Evolutionary conservation across 768 basidiomycete species (phyloP).

Genomic region (Boletus patriciae): DNA sequence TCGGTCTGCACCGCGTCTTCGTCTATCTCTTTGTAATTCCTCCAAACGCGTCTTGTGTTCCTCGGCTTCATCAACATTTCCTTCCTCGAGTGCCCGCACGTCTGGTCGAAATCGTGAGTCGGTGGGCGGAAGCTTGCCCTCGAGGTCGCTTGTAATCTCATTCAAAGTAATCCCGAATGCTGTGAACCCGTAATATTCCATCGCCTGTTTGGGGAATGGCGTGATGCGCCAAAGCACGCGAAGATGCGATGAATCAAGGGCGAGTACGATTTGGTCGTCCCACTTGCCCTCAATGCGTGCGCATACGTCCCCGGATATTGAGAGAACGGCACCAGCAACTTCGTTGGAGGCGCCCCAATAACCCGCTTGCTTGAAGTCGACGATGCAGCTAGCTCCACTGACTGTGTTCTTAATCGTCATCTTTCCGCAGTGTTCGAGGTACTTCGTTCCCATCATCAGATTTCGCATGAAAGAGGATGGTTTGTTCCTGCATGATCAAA

Average conservation of each 20-base stretch:
- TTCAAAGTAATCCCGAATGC: slow-evolving; percentile 77
- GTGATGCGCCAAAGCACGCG: slow-evolving; percentile 75
- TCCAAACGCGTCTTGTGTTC: slow-evolving; percentile 70
- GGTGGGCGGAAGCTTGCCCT: slow-evolving; percentile 66
- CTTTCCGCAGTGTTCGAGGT: slow-evolving; percentile 81
- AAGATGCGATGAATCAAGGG: slow-evolving; percentile 64
- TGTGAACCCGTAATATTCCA: slow-evolving; percentile 82
- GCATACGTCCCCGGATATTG: slow-evolving; percentile 50
- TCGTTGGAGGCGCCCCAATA: slow-evolving; percentile 81
- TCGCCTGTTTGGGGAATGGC: slow-evolving; percentile 69
- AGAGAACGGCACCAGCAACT: slow-evolving; percentile 61
- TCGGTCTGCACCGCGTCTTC: slow-evolving; percentile 57
- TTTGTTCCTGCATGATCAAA: slow-evolving; percentile 57
- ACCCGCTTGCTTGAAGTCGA: slow-evolving; percentile 86
- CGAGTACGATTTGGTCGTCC: slow-evolving; percentile 79
- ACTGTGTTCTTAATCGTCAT: slow-evolving; percentile 69
- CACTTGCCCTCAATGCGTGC: slow-evolving; percentile 84
- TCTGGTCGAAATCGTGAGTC: slow-evolving; percentile 84
- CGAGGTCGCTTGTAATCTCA: slow-evolving; percentile 69
- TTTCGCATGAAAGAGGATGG: slow-evolving; percentile 89
- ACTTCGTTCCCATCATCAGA: slow-evolving; percentile 87
- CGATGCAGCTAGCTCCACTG: slow-evolving; percentile 54
- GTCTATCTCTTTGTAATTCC: slow-evolving; percentile 72
- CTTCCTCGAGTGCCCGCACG: slow-evolving; percentile 80
- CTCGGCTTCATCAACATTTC: slow-evolving; percentile 69